Percentiles rank a stretch among this genome's conserved stretches.
phyloP scores from a whole-genome alignment of 2,329 filamentous ascomycete genomes.

The Mycosphaerella sp. region DNA sequence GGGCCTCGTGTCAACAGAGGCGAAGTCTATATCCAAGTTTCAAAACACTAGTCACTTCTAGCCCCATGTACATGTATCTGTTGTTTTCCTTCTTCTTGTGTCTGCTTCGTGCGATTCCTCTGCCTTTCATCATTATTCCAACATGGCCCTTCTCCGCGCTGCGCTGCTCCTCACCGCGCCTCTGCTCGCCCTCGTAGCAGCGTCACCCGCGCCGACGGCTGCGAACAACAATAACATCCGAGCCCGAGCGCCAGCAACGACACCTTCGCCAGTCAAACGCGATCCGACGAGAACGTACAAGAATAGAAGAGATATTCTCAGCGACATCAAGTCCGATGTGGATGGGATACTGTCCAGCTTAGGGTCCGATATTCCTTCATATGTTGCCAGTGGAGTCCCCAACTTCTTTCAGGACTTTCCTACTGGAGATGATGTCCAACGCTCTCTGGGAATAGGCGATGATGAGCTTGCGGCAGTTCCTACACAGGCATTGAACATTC shows the following conservation, averaged over 20 bases:
- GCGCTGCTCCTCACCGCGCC: conserved; percentile 27
- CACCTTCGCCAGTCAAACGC: conserved; percentile 41
- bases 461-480: conserved; percentile 56
- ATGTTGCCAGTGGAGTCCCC: conserved; percentile 57
- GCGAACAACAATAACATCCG: conserved; percentile 11
- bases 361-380: conserved; percentile 53
- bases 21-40: background rate
- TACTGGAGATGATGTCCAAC: conserved; percentile 51
- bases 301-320: conserved; percentile 46
- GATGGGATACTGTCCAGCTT: conserved; percentile 43
- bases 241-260: conserved; percentile 42
- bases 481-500: conserved; percentile 65
- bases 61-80: background rate
- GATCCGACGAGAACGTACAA: conserved; percentile 40
- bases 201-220: conserved; percentile 21
- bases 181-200: conserved; percentile 26
- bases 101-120: background rate
- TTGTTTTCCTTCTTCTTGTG: background rate
- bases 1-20: too few species aligned
- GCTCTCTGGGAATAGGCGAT: conserved; percentile 55
- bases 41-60: background rate
- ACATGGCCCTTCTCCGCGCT: conserved; percentile 10
- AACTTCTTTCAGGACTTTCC: conserved; percentile 64
- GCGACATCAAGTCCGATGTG: conserved; percentile 43
- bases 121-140: background rate